These are phyloP conservation scores for Termitomyces sp. DNA, from an alignment of 768 basidiomycete species.

Conservation along the genomic window DNA sequence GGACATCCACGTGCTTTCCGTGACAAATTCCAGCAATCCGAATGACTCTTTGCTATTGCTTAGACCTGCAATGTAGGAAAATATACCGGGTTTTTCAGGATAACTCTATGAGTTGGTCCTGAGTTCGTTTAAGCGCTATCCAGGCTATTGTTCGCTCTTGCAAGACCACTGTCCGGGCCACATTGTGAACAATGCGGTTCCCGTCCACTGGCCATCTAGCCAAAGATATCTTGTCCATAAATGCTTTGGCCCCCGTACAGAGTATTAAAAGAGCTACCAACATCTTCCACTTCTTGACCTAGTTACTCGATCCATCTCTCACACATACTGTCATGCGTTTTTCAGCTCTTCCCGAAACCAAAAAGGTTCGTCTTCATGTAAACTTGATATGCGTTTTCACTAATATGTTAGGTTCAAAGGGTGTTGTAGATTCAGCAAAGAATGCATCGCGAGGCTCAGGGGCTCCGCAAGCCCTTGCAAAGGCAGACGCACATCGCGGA, in stretches of 20 bases:
- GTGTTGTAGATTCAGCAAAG: neutral
- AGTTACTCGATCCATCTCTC: neutral
- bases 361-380: neutral
- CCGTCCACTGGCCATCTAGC: neutral
- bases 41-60: too few species aligned
- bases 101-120: too few species aligned
- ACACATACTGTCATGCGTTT: conserved; percentile 4
- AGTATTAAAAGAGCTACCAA: conserved; percentile 3
- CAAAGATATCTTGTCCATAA: neutral
- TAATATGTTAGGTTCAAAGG: neutral
- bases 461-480: neutral
- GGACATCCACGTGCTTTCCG: too few species aligned
- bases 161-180: neutral
- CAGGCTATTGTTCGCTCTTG: conserved; percentile 6
- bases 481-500: neutral
- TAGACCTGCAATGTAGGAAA: too few species aligned
- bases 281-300: neutral
- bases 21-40: too few species aligned
- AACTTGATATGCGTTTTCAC: neutral
- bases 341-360: conserved; percentile 3
- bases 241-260: conserved; percentile 8
- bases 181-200: neutral
- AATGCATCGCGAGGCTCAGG: neutral
- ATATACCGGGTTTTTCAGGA: too few species aligned
- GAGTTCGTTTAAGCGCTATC: too few species aligned